Base-by-base conservation (phyloP, 306 rosid genomes). In the Dryas alaskensis region DNA sequence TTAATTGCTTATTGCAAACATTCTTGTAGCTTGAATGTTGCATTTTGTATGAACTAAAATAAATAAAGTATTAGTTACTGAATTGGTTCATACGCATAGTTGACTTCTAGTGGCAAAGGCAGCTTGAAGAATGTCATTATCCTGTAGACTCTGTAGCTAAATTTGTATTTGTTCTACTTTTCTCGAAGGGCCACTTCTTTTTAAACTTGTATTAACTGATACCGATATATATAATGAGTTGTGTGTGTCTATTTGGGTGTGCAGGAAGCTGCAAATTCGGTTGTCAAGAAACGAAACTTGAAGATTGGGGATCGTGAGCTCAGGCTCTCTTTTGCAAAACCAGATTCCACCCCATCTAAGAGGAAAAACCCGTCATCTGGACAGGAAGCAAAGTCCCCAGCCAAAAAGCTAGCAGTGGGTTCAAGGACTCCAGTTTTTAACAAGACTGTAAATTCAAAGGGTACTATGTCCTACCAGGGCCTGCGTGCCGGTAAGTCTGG, bases 191-290 rank as follows among this genome's bases (percentile, higher is more conserved):
- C 45, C 59, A 1, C 19, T 7, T 68, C 10, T 44, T 44, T 68
- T 12, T 27, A 62, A 46, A 22, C 8, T 40, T 69, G n/a, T 46
- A 16, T 12, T 7, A 46, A 27, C 19, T 39, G 51, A 4, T 12
- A 6, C 37, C 1, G 54, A 39, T 1, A 49, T 44, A 31, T 22
- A 22, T 59, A 9, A 46, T 61, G 76, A 72, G 47, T 27, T 72
- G 7, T 70, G 10, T 73, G 10, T 73, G 12, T 22, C n/a, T 44
- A 45, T 51, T 48, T 58, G 65, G 42, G 46, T 64, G 8, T 74
- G 76, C 89, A 94, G 97, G 97, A 91, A 80, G 96, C 97, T 71
- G 97, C 92, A 57, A 84, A 79, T 68, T 67, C 73, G 22, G 87
- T 84, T 10, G 74, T 76, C 51, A 86, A 62, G 84, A 94, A 78